A percentile compares a stretch with the other conserved stretches of the same genome.
These are phyloP conservation scores for Voacanga thouarsii DNA, from an alignment of 257 asterid species.

Conservation along the genomic window DNA sequence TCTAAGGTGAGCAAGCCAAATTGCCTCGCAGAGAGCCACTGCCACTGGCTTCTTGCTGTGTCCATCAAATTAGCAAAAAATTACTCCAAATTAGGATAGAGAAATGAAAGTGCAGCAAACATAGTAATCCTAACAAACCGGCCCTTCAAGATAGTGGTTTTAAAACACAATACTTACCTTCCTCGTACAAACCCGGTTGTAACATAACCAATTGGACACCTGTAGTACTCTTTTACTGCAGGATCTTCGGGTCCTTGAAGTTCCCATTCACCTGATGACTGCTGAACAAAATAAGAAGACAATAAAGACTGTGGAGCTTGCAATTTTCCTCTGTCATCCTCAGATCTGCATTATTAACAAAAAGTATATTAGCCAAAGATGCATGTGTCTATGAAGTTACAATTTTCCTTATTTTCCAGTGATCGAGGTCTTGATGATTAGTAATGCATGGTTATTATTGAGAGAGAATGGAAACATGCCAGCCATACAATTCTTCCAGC, in stretches of 20 bases:
- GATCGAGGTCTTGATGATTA: not conserved
- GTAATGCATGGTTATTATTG: not conserved
- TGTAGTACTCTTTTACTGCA: constrained; percentile 29
- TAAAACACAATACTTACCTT: constrained; percentile 45
- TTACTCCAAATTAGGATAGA: not conserved
- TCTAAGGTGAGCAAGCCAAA: constrained; percentile 58
- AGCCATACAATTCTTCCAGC: too few species aligned
- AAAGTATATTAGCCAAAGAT: not conserved
- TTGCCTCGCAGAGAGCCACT: constrained; percentile 65
- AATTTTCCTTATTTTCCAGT: not conserved
- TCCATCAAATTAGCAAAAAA: constrained; percentile 10
- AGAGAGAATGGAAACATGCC: too few species aligned
- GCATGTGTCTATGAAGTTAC: not conserved
- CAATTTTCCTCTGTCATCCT: constrained; percentile 37
- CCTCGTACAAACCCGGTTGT: constrained; percentile 87
- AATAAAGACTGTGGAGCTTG: constrained; percentile 55
- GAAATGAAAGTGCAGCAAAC: not conserved
- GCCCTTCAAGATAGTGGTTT: not conserved
- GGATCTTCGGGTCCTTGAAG: constrained; percentile 55
- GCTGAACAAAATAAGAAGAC: constrained; percentile 44
- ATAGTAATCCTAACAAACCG: not conserved
- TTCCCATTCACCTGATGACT: constrained; percentile 63
- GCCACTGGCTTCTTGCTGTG: constrained; percentile 76
- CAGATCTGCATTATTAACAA: constrained; percentile 45
- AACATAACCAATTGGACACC: constrained; percentile 80